phyloP scores from a whole-genome alignment of 768 basidiomycete genomes.

The Naematelia encephala region DNA sequence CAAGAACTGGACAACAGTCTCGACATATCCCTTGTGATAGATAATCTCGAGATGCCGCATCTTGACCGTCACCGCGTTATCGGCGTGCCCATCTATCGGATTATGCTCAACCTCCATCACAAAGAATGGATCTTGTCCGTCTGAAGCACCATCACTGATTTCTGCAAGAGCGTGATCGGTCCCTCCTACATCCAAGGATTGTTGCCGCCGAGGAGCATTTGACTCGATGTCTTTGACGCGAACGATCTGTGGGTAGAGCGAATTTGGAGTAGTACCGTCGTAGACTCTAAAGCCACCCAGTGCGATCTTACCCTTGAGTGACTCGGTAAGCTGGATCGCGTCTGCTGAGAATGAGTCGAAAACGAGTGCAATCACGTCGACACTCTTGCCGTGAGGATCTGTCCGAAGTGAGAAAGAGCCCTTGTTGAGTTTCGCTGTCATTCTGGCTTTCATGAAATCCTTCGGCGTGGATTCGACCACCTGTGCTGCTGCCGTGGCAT shows the following conservation, averaged over 20 bases:
- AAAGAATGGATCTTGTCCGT: constrained; percentile 63
- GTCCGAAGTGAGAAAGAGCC: constrained; percentile 81
- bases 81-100: constrained; percentile 85
- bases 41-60: constrained; percentile 97
- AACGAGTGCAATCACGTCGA: constrained; percentile 77
- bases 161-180: constrained; percentile 18
- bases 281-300: constrained; percentile 81
- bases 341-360: constrained; percentile 84
- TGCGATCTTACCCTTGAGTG: constrained; percentile 77
- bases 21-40: constrained; percentile 89
- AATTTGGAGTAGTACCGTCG: constrained; percentile 80
- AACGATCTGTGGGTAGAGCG: constrained; percentile 85
- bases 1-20: constrained; percentile 86
- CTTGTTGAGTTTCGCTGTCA: constrained; percentile 73
- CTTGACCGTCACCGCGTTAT: constrained; percentile 79
- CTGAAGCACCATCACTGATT: constrained; percentile 50
- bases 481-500: constrained; percentile 67
- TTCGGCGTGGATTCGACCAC: constrained; percentile 65
- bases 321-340: constrained; percentile 78
- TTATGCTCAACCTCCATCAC: constrained; percentile 86
- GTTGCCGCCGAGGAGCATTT: constrained; percentile 19
- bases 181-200: constrained; percentile 34
- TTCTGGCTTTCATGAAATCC: constrained; percentile 73
- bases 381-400: constrained; percentile 62
- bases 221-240: constrained; percentile 62